These are phyloP conservation scores for Termitomyces sp. DNA, from an alignment of 768 basidiomycete genomes.

Conservation along the genomic window DNA sequence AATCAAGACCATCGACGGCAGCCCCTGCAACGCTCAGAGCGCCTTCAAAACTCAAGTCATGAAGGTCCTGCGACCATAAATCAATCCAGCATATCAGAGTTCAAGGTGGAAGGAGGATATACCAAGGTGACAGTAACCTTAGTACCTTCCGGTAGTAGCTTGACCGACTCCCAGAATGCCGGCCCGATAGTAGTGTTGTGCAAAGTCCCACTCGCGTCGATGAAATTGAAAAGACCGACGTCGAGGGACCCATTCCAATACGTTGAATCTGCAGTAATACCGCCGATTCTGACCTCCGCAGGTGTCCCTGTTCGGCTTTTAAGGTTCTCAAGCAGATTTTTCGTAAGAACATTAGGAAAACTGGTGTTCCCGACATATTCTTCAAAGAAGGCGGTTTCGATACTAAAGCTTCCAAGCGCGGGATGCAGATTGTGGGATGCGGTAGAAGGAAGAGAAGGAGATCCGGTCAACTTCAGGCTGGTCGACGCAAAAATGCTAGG, in stretches of 20 bases:
- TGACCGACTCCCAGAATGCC: slow-evolving; percentile 42
- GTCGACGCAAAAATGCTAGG: slow-evolving; percentile 5
- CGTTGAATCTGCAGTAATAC: slow-evolving; percentile 50
- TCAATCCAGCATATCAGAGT: neutral
- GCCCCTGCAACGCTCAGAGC: slow-evolving; percentile 39
- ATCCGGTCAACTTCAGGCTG: slow-evolving; percentile 30
- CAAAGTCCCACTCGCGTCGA: slow-evolving; percentile 36
- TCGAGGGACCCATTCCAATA: slow-evolving; percentile 39
- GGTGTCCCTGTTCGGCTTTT: slow-evolving; percentile 38
- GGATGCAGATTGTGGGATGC: slow-evolving; percentile 40
- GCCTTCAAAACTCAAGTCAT: slow-evolving; percentile 36
- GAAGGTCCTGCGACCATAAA: slow-evolving; percentile 31
- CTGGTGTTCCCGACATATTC: slow-evolving; percentile 42
- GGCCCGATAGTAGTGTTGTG: slow-evolving; percentile 48
- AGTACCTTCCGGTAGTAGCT: slow-evolving; percentile 39
- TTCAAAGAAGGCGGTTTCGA: slow-evolving; percentile 51
- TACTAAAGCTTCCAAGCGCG: slow-evolving; percentile 46
- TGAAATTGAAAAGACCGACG: slow-evolving; percentile 36
- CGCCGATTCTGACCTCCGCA: slow-evolving; percentile 44
- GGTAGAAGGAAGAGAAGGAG: slow-evolving; percentile 33
- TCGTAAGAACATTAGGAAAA: slow-evolving; percentile 36
- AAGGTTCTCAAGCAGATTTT: slow-evolving; percentile 40
- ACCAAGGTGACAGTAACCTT: slow-evolving; percentile 43
- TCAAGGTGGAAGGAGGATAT: slow-evolving; percentile 4
- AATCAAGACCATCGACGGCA: slow-evolving; percentile 29